phyloP scores from a whole-genome alignment of 495 filamentous ascomycete species.

The Tetracladium setigerum region DNA sequence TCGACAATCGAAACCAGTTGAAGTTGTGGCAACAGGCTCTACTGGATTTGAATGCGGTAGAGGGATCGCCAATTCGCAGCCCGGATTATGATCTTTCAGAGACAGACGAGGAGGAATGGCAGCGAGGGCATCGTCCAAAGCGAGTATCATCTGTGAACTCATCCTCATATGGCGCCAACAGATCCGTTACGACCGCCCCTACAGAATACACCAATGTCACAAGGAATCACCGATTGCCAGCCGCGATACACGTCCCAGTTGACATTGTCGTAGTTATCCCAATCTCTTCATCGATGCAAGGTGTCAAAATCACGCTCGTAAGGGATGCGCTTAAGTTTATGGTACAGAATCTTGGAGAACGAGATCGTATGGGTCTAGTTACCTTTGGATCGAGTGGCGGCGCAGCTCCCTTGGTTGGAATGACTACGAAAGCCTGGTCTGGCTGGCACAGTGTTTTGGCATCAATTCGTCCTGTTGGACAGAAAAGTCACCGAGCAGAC shows the following conservation, averaged over 20 bases:
- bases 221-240: slow-evolving; percentile 43
- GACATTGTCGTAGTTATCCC: slow-evolving; percentile 97
- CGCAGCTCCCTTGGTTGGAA: slow-evolving; percentile 91
- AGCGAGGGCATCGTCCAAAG: slow-evolving; percentile 59
- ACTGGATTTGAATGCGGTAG: slow-evolving; percentile 68
- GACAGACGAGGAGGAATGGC: slow-evolving; percentile 86
- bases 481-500: slow-evolving; percentile 94
- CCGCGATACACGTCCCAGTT: slow-evolving; percentile 79
- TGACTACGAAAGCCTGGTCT: slow-evolving; percentile 89
- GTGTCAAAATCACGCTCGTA: slow-evolving; percentile 91
- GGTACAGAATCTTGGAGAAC: slow-evolving; percentile 82
- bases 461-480: slow-evolving; percentile 87
- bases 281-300: slow-evolving; percentile 97
- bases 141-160: slow-evolving; percentile 81
- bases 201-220: slow-evolving; percentile 71
- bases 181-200: slow-evolving; percentile 68
- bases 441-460: slow-evolving; percentile 86
- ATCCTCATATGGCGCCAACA: slow-evolving; percentile 72
- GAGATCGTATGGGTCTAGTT: slow-evolving; percentile 94
- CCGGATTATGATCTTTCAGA: slow-evolving; percentile 76
- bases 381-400: slow-evolving; percentile 95
- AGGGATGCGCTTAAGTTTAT: slow-evolving; percentile 93
- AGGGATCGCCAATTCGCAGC: slow-evolving; percentile 51
- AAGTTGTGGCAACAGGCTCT: slow-evolving; percentile 89
- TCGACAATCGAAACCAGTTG: slow-evolving; percentile 76